Percentiles rank a stretch among this genome's conserved stretches.
These are phyloP conservation scores for Alloteropsis angusta DNA, from an alignment of 202 grass and related monocot genomes.

Conservation along the genomic window DNA sequence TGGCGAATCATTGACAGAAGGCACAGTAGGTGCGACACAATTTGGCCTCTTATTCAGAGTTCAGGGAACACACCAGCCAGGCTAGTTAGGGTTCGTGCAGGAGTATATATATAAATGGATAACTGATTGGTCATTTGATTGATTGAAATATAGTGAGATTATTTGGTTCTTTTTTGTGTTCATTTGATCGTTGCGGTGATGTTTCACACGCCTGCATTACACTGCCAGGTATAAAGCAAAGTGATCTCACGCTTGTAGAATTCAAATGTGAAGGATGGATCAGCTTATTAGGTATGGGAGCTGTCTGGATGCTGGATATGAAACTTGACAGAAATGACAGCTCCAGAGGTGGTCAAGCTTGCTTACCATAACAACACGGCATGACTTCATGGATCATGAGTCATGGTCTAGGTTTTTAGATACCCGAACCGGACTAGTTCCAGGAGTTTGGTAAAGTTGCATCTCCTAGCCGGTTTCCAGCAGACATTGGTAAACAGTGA, in stretches of 20 bases:
- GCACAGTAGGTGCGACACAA: constrained; percentile 17
- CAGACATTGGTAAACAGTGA: background rate
- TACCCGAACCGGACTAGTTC: background rate
- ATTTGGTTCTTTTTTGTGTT: background rate
- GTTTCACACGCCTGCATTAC: background rate
- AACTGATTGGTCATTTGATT: constrained; percentile 1
- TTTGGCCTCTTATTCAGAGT: constrained; percentile 25
- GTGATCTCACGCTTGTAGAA: background rate
- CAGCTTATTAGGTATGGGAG: background rate
- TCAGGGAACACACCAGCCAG: constrained; percentile 25
- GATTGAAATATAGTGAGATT: background rate
- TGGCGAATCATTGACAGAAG: constrained; percentile 20
- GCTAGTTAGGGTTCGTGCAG: constrained; percentile 16
- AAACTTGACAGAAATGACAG: constrained; percentile 21
- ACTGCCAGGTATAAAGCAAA: constrained; percentile 11
- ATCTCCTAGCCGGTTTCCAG: background rate
- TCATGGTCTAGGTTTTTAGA: background rate
- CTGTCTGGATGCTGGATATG: background rate
- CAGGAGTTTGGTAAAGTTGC: background rate
- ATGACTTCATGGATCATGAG: background rate
- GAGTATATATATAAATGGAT: background rate
- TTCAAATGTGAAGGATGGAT: background rate
- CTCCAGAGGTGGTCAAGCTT: constrained; percentile 5
- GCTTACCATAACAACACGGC: background rate
- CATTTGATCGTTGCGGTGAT: background rate